Evolutionary conservation across 2,329 filamentous ascomycete genomes (phyloP).

Genomic region (Penicillium sp.): DNA sequence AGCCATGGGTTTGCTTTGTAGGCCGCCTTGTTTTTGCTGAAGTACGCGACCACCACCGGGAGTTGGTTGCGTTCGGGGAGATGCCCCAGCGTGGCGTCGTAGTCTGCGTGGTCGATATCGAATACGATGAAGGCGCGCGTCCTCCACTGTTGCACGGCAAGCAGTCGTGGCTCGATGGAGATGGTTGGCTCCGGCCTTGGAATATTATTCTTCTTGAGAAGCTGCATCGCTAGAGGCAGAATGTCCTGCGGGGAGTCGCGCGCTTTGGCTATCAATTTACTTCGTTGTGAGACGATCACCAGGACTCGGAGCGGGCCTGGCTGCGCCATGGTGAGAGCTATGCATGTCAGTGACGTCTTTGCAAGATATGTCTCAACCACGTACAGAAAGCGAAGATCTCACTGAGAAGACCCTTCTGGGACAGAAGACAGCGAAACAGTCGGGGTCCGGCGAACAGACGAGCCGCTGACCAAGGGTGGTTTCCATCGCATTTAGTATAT

Average conservation of each 20-base stretch:
- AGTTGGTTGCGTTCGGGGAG: conserved; percentile 28
- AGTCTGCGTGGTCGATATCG: conserved; percentile 23
- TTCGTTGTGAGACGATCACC: conserved; percentile 25
- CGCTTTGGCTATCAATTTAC: conserved; percentile 15
- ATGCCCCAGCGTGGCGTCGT: conserved; percentile 24
- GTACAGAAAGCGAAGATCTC: too few species aligned
- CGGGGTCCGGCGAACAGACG: too few species aligned
- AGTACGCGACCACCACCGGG: conserved; percentile 23
- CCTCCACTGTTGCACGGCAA: conserved; percentile 25
- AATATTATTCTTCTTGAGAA: conserved; percentile 17
- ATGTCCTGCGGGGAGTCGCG: conserved; percentile 20
- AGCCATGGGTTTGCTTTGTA: conserved; percentile 23
- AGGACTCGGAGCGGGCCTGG: conserved; percentile 22
- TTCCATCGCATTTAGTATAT: too few species aligned
- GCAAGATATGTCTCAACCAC: too few species aligned
- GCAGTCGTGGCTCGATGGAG: conserved; percentile 13
- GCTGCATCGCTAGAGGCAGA: conserved; percentile 18
- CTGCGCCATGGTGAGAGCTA: conserved; percentile 8
- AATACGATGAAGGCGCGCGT: conserved; percentile 28
- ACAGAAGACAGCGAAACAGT: too few species aligned
- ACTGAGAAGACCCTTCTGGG: too few species aligned
- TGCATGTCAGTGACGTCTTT: too few species aligned
- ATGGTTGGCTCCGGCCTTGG: conserved; percentile 1
- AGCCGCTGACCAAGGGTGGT: too few species aligned
- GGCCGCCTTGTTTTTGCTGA: conserved; percentile 23